Base-by-base conservation (phyloP, 495 filamentous ascomycete species). In the Hypoxylon subgilvum region DNA sequence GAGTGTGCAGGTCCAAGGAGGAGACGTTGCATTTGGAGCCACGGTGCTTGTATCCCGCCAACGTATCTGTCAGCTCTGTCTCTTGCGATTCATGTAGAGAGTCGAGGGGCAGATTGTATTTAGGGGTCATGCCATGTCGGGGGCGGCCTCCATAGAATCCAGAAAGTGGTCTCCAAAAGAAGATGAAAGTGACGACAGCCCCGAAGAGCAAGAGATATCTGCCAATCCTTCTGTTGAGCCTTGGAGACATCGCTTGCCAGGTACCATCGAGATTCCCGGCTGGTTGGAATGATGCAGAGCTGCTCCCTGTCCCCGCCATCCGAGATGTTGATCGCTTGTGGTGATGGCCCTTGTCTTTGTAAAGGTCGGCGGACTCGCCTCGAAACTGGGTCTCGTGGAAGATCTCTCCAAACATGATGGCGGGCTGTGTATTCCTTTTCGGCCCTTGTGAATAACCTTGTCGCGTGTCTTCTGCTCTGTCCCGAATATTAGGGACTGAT, bases 1-100 rank as follows among this genome's bases (percentile, higher is more conserved):
- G 70, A n/a, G 68, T 46, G 47, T 81, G 78, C 2, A 82, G 67
- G 34, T 81, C 77, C 13, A 80, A 68, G 7, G 77, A 80, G 13
- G 77, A 81, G 42, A 82, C 67, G 40, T 77, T 74, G 67, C 79
- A 82, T n/a, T 43, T n/a, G 16, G 10, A 31, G 16, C 67, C 64
- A 10, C 59, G 53, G 48, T 69, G 46, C 49, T 69, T 65, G 43
- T 65, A 67, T 21, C 38, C 52, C 17, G 35, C 35, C 4, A 69
- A 46, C 8, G 57, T 48, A 44, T 69, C 63, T 18, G 18, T 32
- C 23, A 60, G 23, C 21, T 67, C 64, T 5, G 34, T n/a, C 8
- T n/a, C 18, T 7, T 61, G 64, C 12, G 61, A 36, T 14, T 31
- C 35, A 4, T 59, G 50, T 16, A 57, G 21, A 17, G 17, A 31